Conservation (phyloP, 2,329 filamentous ascomycete genomes). For the Aspergillus sp. region DNA sequence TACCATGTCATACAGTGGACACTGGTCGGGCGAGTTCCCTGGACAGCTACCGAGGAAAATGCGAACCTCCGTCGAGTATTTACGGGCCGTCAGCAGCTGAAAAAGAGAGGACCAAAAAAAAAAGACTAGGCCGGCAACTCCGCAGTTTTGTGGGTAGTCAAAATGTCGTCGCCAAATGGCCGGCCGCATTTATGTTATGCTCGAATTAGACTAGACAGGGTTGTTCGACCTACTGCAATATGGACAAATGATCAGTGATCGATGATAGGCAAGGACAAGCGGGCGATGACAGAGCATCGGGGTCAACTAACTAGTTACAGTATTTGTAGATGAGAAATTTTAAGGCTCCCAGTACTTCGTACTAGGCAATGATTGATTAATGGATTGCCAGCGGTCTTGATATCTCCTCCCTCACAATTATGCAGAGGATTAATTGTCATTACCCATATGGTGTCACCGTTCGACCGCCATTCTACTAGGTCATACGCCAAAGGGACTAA, state of each 20-base stretch:
- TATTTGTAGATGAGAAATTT: neutral
- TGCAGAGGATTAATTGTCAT: too few relatives aligned
- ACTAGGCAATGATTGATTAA: neutral
- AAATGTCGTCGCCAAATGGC: conserved; percentile 13
- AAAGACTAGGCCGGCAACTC: conserved; percentile 17
- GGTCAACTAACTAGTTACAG: neutral
- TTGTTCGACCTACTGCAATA: conserved; percentile 4
- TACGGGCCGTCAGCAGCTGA: conserved; percentile 22
- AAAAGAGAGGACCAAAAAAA: neutral
- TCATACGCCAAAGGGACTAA: neutral
- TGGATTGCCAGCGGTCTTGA: neutral
- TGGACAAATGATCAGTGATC: neutral
- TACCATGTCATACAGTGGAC: neutral
- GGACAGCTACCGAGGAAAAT: conserved; percentile 10
- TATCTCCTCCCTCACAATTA: neutral
- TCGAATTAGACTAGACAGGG: conserved; percentile 8
- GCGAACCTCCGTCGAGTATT: conserved; percentile 16
- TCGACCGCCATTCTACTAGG: neutral
- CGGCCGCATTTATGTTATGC: conserved; percentile 16
- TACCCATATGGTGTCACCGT: neutral
- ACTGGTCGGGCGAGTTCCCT: neutral
- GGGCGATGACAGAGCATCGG: neutral
- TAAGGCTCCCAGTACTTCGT: neutral
- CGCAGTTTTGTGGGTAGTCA: conserved; percentile 17
- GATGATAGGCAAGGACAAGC: neutral